Evolutionary conservation across 2,329 filamentous ascomycete genomes (phyloP).

Genomic region (Aspergillus flavus): DNA sequence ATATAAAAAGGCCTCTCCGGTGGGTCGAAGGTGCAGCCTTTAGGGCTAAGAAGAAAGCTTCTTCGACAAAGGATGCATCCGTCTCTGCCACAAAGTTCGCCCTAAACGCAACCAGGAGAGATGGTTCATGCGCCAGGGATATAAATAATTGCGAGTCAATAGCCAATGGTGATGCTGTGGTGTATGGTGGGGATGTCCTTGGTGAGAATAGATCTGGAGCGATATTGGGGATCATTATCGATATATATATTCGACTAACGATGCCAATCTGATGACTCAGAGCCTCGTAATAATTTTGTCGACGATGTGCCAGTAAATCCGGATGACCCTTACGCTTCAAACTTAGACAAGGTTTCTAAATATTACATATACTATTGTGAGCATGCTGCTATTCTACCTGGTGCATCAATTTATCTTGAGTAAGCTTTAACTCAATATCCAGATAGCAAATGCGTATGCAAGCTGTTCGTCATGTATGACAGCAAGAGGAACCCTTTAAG

Average conservation of each 20-base stretch:
- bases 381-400: slow-evolving; percentile 5
- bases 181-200: neutral
- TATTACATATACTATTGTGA: slow-evolving; percentile 39
- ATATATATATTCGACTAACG: neutral
- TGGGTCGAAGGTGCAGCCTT: slow-evolving; percentile 38
- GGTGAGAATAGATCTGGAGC: neutral
- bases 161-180: neutral
- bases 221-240: neutral
- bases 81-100: neutral
- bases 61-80: neutral
- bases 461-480: slow-evolving; percentile 35
- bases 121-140: neutral
- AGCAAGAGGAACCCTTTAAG: slow-evolving; percentile 37
- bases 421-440: slow-evolving; percentile 4
- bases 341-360: slow-evolving; percentile 24
- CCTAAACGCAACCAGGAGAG: neutral
- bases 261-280: neutral
- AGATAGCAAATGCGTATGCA: slow-evolving; percentile 37
- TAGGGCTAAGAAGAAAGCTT: slow-evolving; percentile 27
- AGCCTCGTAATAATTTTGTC: no score
- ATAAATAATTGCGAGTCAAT: neutral
- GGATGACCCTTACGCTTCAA: neutral
- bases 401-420: neutral
- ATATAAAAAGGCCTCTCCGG: slow-evolving; percentile 33
- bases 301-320: neutral